Evolutionary conservation across 139 green algal genomes (phyloP), one percentile per base, ranked within the genome.

Genomic region (Tetradesmus lagerheimii): DNA sequence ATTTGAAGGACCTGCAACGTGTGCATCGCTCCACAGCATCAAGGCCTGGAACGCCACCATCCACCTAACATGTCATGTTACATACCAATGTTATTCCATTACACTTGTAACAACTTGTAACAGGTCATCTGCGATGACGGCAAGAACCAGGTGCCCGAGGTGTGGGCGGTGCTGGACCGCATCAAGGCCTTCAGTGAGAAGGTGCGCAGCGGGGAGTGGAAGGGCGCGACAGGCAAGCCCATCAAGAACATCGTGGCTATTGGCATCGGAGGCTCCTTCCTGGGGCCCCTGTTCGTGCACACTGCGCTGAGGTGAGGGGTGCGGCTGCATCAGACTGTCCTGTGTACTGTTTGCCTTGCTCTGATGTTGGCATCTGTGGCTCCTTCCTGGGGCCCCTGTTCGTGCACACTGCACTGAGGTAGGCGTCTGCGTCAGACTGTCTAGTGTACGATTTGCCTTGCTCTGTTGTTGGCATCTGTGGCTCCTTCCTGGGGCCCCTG

Each of bases 221-320:
- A 95, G 78, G 98, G 98, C 38, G 93, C 92, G 6, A 99, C 98
- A 0, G 98, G 98, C 84, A 99, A 99, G 95, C 94, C 96, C 31
- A 94, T 99, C 57, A 99, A 95, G 77, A 96, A 97, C 66, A 96
- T 99, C 35, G 98, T 99, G 35, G 96, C 96, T 34, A 97, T 99
- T 80, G 98, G 98, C 89, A 99, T 99, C 89, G 98, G 98, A 50
- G 98, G 98, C 87, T 98, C 93, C 43, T 99, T 98, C 94, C 94
- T 99, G 74, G 98, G 98, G 1, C 98, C 98, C 1, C 95, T 98
- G 4, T 99, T 99, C 91, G 98, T 99, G 87, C 98, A 99, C 97
- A 99, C 97, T n/a, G 96, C 98, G 0, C 95, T 99, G 4, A 93
- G 88, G 94, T 96, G 78, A 80, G n/a, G n/a, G n/a, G n/a, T n/a